A percentile compares a stretch with the other conserved stretches of the same genome.
Conservation (phyloP, 768 basidiomycete species). For the Auricularia heimuer region DNA sequence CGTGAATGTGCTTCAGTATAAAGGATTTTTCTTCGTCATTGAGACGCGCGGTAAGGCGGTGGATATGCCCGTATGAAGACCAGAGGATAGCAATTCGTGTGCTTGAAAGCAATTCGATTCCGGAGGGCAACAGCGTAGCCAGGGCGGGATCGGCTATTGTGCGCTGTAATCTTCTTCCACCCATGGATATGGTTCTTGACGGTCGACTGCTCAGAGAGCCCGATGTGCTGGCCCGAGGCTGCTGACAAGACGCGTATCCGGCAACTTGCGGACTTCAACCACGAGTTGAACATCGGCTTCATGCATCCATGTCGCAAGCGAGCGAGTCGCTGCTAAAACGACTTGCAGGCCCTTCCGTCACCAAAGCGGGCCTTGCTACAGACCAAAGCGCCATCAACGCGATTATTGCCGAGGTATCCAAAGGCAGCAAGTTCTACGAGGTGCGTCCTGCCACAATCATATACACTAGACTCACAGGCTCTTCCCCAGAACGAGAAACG, state of each 20-base stretch:
- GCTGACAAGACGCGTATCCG: background rate
- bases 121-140: background rate
- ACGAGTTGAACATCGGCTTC: background rate
- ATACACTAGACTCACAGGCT: background rate
- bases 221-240: background rate
- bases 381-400: constrained; percentile 81
- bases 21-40: background rate
- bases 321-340: constrained; percentile 45
- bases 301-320: background rate
- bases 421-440: constrained; percentile 89
- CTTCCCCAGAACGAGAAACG: constrained; percentile 68
- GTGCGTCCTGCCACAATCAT: constrained; percentile 24
- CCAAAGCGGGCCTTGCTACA: constrained; percentile 75
- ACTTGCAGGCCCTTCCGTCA: constrained; percentile 80
- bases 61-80: constrained; percentile 5
- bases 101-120: background rate
- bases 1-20: background rate
- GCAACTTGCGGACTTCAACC: background rate
- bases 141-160: background rate
- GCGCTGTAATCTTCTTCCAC: no score
- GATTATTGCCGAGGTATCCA: constrained; percentile 82
- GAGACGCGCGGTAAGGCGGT: background rate
- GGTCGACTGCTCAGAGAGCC: background rate
- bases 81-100: constrained; percentile 3
- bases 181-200: background rate